Conservation (phyloP, 768 basidiomycete species). For the Sporobolomyces phaffii region DNA sequence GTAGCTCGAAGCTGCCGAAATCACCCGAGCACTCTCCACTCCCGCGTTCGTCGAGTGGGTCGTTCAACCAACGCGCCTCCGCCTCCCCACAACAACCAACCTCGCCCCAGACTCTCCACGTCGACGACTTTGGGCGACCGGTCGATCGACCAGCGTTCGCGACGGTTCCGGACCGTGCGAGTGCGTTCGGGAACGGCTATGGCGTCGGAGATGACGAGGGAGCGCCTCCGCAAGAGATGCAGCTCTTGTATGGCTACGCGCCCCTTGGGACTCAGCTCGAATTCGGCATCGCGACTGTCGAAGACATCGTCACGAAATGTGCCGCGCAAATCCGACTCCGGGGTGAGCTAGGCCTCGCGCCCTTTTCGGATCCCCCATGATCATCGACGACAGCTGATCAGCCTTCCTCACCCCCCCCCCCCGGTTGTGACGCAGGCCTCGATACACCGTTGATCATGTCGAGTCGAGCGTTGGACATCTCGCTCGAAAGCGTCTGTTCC, state of each 20-base stretch:
- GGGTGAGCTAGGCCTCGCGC: slow-evolving; percentile 51
- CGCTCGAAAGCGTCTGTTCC: slow-evolving; percentile 63
- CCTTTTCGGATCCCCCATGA: no score
- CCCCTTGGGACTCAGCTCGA: slow-evolving; percentile 69
- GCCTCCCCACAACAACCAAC: background rate
- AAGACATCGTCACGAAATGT: slow-evolving; percentile 64
- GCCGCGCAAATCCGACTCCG: slow-evolving; percentile 64
- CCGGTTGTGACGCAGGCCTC: slow-evolving; percentile 49
- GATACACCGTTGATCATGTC: slow-evolving; percentile 90
- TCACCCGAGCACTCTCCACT: background rate
- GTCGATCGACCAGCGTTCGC: slow-evolving; percentile 12
- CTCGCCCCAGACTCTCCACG: background rate
- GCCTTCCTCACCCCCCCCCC: background rate
- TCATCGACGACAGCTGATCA: no score
- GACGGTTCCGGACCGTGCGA: background rate
- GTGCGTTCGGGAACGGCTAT: slow-evolving; percentile 11
- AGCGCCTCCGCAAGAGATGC: slow-evolving; percentile 3
- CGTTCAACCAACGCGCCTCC: background rate
- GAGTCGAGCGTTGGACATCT: slow-evolving; percentile 76
- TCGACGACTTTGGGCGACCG: slow-evolving; percentile 29
- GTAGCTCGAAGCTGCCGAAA: background rate
- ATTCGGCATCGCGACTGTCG: slow-evolving; percentile 58
- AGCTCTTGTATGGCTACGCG: slow-evolving; percentile 60
- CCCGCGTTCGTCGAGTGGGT: background rate
- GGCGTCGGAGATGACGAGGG: slow-evolving; percentile 23